These are phyloP conservation scores for Fomitopsis betulina DNA, from an alignment of 1,284 basidiomycete species.

Conservation along the genomic window DNA sequence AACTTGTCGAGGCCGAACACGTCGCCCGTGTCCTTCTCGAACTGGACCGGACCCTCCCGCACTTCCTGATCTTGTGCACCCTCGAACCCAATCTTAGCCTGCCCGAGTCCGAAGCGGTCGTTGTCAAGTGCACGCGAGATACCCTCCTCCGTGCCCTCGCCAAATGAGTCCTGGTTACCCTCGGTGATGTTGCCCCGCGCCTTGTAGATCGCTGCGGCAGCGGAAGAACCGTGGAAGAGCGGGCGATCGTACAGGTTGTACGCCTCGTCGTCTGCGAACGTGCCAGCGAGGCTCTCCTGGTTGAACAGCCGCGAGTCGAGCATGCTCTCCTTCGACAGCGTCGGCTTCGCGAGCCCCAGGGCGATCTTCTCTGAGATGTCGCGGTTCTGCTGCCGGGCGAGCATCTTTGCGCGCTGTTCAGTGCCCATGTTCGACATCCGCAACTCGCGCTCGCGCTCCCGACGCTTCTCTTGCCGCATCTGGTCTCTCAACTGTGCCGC, in stretches of 20 bases:
- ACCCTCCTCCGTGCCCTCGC: conserved; percentile 92
- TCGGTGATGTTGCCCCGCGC: conserved; percentile 81
- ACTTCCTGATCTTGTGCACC: conserved; percentile 81
- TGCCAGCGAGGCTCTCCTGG: conserved; percentile 79
- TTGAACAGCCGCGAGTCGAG: conserved; percentile 97
- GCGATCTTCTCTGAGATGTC: conserved; percentile 99
- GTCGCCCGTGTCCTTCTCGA: conserved; percentile 95
- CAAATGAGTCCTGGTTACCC: conserved; percentile 86
- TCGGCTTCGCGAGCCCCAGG: conserved; percentile 95
- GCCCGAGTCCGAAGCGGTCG: conserved; percentile 93
- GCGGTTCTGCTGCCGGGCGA: conserved; percentile 94
- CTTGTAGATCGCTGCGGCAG: conserved; percentile 97
- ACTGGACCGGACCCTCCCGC: conserved; percentile 94
- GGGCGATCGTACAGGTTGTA: conserved; percentile 96
- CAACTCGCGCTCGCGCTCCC: conserved; percentile 95
- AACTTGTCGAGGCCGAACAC: conserved; percentile 99
- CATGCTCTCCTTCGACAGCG: conserved; percentile 93
- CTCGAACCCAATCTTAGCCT: conserved; percentile 83
- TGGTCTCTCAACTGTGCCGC: conserved; percentile 83
- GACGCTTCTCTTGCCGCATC: conserved; percentile 88
- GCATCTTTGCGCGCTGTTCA: conserved; percentile 92
- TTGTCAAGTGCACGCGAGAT: conserved; percentile 87
- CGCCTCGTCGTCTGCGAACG: conserved; percentile 88
- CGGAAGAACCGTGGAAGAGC: conserved; percentile 92
- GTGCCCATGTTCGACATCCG: conserved; percentile 99